Evolutionary conservation across 202 grass and related monocot genomes (phyloP), one percentile per base, ranked within the genome.

Genomic region (Eragrostis tef): DNA sequence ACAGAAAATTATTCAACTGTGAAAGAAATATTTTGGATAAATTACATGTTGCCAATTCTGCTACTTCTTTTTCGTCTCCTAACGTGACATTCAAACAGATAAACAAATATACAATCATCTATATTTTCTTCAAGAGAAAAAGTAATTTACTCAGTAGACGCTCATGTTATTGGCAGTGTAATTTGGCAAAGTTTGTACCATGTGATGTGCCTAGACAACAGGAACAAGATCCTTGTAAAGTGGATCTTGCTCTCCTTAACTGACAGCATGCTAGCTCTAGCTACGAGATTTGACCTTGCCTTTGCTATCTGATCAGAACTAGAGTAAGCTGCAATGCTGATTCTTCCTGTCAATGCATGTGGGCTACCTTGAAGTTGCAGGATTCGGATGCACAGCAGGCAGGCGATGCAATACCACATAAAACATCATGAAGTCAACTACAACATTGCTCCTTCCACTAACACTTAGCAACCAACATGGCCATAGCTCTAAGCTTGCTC

Each of bases 281-380:
- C 11, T 36, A 67, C 19, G 17, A 53, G 29, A 67, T 36, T 72
- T 52, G 47, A 73, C 22, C 47, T 29, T 16, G 3, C 25, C 52
- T 34, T 52, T 73, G 46, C 10, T 29, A 45, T 39, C 39, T 58
- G 22, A 1, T 22, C 26, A 7, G 61, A 2, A 52, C 39, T 39
- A 58, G 19, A 83, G 42, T 73, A 64, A 74, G 21, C 42, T 79
- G 27, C 50, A 5, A 46, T 53, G 31, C 60, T 68, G 70, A 75
- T 88, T 80, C 51, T 51, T 88, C 59, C 42, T 56, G 27, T 7
- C 81, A 57, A 71, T 79, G 57, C 73, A 79, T 46, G 21, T 65
- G 80, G 29, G 56, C 64, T 19, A 78, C 56, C 36, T 41, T 45
- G 71, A 10, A 39, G 72, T 73, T 19, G 60, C 42, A 52, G 64